Base-by-base conservation (phyloP, 1,139 yeast genomes). In the Saccharomyces pastorianus region DNA sequence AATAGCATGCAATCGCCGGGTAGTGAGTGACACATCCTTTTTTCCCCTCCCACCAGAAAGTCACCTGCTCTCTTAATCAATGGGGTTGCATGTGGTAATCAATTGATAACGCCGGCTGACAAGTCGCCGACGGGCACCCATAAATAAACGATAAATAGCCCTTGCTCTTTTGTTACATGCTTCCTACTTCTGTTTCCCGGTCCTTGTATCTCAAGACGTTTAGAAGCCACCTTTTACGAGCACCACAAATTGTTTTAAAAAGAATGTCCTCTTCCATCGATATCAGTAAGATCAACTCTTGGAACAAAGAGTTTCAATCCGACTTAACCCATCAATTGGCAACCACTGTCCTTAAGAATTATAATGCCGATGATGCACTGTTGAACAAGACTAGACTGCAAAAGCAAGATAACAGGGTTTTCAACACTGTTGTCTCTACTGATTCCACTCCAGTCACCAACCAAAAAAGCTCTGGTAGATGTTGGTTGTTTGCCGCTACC, bases 401-500 rank as follows among this genome's bases (percentile, higher is more conserved):
- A 23, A 52, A 57, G 13, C 54, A 60, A 32, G 65, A 64, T 47
- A 56, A 58, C 6, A 60, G 65, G 49, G 65, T 82, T 31, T 88
- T 84, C 72, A 83, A 83, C 62, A 67, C 78, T 54, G 78, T 78
- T 52, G 81, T 88, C 32, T 80, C 80, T 42, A 75, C 77, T 4
- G 85, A 85, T 63, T 90, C 90, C 2, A 68, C 82, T 2, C 93
- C 95, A 25, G 75, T 83, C 52, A 84, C 88, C 64, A 83, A 85
- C 71, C 96, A 88, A 71, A 79, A 80, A 64, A 69, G 79, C 41
- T 81, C 88, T 14, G 96, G 96, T 44, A 75, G 96, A 63, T 88
- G 96, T 70, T 88, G 96, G 96, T 76, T 88, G 60, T 88, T 88
- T 70, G 96, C 96, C 7, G 80, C 93, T 1, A 81, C 88, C 54